These are phyloP conservation scores for Trichosporon inkin DNA, from an alignment of 1,284 basidiomycete genomes.

Conservation along the genomic window DNA sequence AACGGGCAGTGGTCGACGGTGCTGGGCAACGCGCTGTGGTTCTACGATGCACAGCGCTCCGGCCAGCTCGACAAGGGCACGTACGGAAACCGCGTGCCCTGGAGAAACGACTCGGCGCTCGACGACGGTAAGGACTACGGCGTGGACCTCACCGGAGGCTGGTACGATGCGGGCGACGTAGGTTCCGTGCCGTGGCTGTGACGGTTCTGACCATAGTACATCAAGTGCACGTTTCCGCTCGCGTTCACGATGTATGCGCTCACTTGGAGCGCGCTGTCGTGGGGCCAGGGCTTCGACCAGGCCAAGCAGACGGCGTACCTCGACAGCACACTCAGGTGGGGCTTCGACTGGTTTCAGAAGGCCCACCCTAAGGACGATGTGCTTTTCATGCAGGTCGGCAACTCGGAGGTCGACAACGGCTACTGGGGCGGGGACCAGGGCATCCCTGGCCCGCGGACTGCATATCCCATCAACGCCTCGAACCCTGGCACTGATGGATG, in stretches of 20 bases:
- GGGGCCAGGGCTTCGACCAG: slow-evolving; percentile 73
- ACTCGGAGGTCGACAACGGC: slow-evolving; percentile 63
- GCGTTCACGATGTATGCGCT: slow-evolving; percentile 74
- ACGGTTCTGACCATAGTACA: slow-evolving; percentile 53
- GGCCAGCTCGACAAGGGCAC: slow-evolving; percentile 61
- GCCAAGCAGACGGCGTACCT: slow-evolving; percentile 83
- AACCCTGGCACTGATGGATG: slow-evolving; percentile 83
- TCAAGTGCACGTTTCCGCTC: slow-evolving; percentile 78
- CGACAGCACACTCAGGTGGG: slow-evolving; percentile 80
- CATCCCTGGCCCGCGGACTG: slow-evolving; percentile 69
- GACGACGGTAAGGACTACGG: slow-evolving; percentile 71
- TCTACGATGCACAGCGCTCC: slow-evolving; percentile 86
- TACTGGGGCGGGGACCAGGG: slow-evolving; percentile 75
- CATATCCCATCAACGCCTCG: slow-evolving; percentile 71
- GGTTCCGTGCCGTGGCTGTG: slow-evolving; percentile 13
- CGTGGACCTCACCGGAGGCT: slow-evolving; percentile 77
- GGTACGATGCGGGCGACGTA: slow-evolving; percentile 72
- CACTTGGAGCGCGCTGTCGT: slow-evolving; percentile 81
- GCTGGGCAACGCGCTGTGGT: slow-evolving; percentile 74
- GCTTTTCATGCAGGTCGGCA: slow-evolving; percentile 73
- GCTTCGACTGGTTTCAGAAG: slow-evolving; percentile 78
- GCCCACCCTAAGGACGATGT: slow-evolving; percentile 71
- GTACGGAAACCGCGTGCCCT: slow-evolving; percentile 66
- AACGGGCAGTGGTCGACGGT: slow-evolving; percentile 76
- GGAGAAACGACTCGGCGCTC: slow-evolving; percentile 76